phyloP scores from a whole-genome alignment of 805 yeast genomes.

The Myxozyma lipomycoides region DNA sequence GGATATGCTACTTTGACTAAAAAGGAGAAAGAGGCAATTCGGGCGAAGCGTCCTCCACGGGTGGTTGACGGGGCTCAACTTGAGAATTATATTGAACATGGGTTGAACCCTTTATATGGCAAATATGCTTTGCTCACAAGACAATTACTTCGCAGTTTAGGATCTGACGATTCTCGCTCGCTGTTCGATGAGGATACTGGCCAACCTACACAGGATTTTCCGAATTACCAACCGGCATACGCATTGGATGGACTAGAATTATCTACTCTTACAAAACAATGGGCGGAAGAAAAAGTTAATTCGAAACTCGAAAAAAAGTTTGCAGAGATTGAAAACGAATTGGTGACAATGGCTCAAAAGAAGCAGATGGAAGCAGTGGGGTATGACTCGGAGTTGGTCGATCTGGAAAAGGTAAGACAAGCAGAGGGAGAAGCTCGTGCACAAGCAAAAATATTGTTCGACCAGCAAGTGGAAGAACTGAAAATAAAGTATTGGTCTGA shows the following conservation, averaged over 20 bases:
- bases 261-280: neutral
- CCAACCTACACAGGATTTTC: neutral
- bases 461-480: neutral
- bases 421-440: neutral
- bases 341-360: neutral
- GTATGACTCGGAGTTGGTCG: neutral
- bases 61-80: neutral
- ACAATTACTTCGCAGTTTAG: conserved; percentile 11
- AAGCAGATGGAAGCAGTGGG: neutral
- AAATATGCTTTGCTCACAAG: conserved; percentile 13
- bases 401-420: neutral
- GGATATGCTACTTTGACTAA: conserved; percentile 7
- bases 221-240: conserved; percentile 10
- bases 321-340: neutral
- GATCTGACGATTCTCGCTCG: conserved; percentile 8
- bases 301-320: neutral
- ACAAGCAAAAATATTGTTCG: neutral
- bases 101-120: conserved; percentile 22
- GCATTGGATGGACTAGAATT: conserved; percentile 2
- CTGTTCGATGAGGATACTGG: neutral
- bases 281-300: neutral
- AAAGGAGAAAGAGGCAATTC: conserved; percentile 10
- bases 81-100: conserved; percentile 9
- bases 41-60: conserved; percentile 15
- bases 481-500: neutral